A percentile compares a stretch with the other conserved stretches of the same genome.
Conservation (phyloP, 768 basidiomycete genomes). For the Mycena albidolilacea region DNA sequence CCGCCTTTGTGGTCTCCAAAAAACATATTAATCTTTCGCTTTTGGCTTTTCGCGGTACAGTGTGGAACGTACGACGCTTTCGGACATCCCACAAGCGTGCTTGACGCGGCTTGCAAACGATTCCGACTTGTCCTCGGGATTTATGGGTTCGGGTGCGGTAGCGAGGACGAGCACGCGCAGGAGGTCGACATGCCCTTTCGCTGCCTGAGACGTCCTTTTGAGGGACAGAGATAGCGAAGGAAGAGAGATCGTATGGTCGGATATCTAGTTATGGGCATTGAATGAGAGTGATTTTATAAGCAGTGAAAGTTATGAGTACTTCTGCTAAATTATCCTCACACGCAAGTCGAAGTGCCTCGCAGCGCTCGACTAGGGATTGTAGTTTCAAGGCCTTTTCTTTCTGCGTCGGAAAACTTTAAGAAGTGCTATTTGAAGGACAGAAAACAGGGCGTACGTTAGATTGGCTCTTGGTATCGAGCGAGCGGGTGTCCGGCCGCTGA, state of each 20-base stretch:
- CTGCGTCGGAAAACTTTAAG: background rate
- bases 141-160: background rate
- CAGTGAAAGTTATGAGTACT: background rate
- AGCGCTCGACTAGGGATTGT: background rate
- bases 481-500: background rate
- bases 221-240: background rate
- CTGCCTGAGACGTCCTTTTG: background rate
- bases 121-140: background rate
- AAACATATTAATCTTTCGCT: background rate
- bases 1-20: background rate
- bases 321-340: background rate
- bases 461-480: constrained; percentile 1
- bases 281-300: background rate
- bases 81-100: background rate
- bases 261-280: background rate
- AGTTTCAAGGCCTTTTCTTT: background rate
- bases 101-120: constrained; percentile 1
- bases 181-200: background rate
- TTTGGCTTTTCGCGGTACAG: no score
- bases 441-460: background rate
- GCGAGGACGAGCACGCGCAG: background rate
- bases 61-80: background rate
- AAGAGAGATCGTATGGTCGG: background rate
- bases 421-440: background rate
- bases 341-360: background rate